These are phyloP conservation scores for Trichoderma sp. DNA, from an alignment of 2,329 filamentous ascomycete species.

Conservation along the genomic window DNA sequence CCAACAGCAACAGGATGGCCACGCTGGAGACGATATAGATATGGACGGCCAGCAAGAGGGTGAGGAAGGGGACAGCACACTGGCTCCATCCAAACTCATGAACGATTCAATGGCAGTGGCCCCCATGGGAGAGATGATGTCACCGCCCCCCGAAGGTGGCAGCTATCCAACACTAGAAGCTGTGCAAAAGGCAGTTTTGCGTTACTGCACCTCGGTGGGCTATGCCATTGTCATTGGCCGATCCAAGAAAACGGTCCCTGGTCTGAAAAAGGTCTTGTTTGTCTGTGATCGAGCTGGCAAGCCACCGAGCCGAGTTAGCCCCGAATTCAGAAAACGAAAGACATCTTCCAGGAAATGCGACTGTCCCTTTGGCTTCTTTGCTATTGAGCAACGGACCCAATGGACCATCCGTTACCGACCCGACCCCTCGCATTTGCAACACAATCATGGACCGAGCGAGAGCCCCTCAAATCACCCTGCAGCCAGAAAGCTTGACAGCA, in stretches of 20 bases:
- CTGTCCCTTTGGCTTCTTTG: conserved; percentile 70
- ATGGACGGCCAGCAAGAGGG: conserved; percentile 53
- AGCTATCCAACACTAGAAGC: conserved; percentile 66
- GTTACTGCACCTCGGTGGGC: conserved; percentile 67
- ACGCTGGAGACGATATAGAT: conserved; percentile 54
- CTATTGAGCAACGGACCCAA: conserved; percentile 66
- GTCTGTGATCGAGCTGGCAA: conserved; percentile 68
- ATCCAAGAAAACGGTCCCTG: conserved; percentile 68
- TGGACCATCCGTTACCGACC: conserved; percentile 68
- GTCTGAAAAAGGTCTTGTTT: conserved; percentile 67
- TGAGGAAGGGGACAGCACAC: conserved; percentile 47
- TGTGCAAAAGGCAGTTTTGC: conserved; percentile 63
- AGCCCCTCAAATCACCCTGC: conserved; percentile 67
- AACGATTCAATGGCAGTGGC: conserved; percentile 53
- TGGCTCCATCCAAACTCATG: conserved; percentile 51
- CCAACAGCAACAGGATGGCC: conserved; percentile 45
- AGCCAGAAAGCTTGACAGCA: conserved; percentile 65
- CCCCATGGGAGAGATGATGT: conserved; percentile 62
- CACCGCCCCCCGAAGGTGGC: conserved; percentile 63
- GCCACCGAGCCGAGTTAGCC: conserved; percentile 61
- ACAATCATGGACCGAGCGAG: conserved; percentile 68
- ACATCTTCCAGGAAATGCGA: conserved; percentile 70
- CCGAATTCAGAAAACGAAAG: conserved; percentile 65
- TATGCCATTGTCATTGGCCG: conserved; percentile 69
- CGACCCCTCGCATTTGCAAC: conserved; percentile 57